Evolutionary conservation across 768 basidiomycete genomes (phyloP).

Genomic region (Phylloporus scabripes): DNA sequence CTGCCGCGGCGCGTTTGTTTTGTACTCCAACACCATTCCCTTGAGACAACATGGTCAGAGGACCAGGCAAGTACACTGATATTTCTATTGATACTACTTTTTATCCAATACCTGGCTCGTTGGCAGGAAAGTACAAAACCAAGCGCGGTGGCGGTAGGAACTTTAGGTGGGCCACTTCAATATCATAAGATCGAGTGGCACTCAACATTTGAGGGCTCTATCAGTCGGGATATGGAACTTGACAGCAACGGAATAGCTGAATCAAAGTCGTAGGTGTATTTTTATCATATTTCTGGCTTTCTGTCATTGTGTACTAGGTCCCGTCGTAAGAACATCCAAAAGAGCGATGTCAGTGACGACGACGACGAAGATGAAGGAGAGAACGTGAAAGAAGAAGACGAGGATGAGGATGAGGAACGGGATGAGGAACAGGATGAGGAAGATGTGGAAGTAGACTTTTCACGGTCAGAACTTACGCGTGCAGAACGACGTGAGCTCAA

Average conservation of each 20-base stretch:
- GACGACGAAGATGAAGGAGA: slow-evolving; percentile 38
- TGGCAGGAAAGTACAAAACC: slow-evolving; percentile 72
- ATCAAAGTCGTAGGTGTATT: slow-evolving; percentile 38
- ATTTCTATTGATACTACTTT: not conserved
- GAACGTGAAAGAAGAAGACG: slow-evolving; percentile 35
- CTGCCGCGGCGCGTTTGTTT: not conserved
- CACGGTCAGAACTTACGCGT: slow-evolving; percentile 58
- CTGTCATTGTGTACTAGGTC: slow-evolving; percentile 6
- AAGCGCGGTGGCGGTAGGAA: slow-evolving; percentile 84
- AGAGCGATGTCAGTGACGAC: slow-evolving; percentile 38
- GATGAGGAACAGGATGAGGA: slow-evolving; percentile 39
- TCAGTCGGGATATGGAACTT: slow-evolving; percentile 54
- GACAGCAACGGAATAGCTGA: slow-evolving; percentile 55
- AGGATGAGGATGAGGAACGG: slow-evolving; percentile 39
- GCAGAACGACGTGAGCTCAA: slow-evolving; percentile 74
- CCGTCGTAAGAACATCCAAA: slow-evolving; percentile 22
- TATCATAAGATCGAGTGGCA: slow-evolving; percentile 3
- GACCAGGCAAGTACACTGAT: slow-evolving; percentile 16
- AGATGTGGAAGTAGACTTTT: slow-evolving; percentile 30
- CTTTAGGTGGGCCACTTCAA: slow-evolving; percentile 53
- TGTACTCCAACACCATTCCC: not conserved
- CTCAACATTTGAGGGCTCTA: not conserved
- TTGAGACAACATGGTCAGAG: slow-evolving; percentile 29
- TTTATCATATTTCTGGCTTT: slow-evolving; percentile 11
- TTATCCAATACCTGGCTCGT: not conserved